Evolutionary conservation across 2,329 filamentous ascomycete genomes (phyloP).

Genomic region (Fusarium marasasianum): DNA sequence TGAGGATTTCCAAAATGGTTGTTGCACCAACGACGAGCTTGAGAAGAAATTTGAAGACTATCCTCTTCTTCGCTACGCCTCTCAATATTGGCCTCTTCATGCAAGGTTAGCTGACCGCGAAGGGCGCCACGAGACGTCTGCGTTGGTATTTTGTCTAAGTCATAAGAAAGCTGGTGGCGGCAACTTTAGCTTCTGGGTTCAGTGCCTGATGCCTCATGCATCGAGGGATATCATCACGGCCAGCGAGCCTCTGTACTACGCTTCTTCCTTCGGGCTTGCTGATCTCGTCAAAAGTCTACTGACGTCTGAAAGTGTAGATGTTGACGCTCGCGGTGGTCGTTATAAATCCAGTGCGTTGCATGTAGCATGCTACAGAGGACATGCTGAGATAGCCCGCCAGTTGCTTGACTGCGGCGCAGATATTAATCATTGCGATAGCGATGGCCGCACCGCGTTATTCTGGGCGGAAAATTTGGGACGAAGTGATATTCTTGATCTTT

Average conservation of each 20-base stretch:
- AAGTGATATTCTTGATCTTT: not conserved
- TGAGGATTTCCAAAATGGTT: not conserved
- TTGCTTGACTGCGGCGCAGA: not conserved
- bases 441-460: not conserved
- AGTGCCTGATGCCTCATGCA: not conserved
- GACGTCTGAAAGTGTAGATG: not conserved
- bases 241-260: not conserved
- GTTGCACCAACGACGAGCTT: not conserved
- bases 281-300: not conserved
- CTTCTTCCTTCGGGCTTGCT: not conserved
- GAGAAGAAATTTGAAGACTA: not conserved
- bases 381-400: not conserved
- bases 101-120: not conserved
- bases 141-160: not conserved
- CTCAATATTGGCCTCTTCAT: not conserved
- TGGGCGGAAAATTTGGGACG: not conserved
- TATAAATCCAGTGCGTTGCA: not conserved
- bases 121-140: not conserved
- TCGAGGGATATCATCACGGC: not conserved
- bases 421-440: not conserved
- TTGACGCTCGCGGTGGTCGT: not conserved
- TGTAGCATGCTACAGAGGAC: not conserved
- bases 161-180: not conserved
- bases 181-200: not conserved
- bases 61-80: not conserved